Evolutionary conservation across 768 basidiomycete species (phyloP).

Genomic region (Termitomyces heimii): DNA sequence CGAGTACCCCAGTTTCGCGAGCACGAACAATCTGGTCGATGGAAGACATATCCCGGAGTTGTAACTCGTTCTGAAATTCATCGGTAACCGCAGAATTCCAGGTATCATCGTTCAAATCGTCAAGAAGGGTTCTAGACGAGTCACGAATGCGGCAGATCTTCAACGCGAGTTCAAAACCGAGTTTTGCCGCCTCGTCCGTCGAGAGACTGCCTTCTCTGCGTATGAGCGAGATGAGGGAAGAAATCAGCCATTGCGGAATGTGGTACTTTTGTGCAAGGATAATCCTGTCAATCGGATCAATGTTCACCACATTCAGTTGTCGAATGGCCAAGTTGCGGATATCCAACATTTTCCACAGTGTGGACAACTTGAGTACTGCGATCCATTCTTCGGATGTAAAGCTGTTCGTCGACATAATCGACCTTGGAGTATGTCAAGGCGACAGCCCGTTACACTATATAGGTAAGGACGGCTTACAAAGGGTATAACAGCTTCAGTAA

Average conservation of each 20-base stretch:
- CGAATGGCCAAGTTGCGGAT: not conserved
- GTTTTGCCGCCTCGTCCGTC: not conserved
- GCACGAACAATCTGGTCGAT: not conserved
- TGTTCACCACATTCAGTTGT: not conserved
- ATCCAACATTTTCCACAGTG: not conserved
- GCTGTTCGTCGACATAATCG: not conserved
- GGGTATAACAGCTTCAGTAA: not conserved
- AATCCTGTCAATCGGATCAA: not conserved
- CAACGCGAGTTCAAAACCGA: not conserved
- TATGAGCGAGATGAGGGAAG: not conserved
- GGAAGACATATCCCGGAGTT: not conserved
- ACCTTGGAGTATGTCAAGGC: not conserved
- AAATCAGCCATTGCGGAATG: not conserved
- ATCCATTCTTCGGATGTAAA: not conserved
- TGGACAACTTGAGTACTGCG: not conserved
- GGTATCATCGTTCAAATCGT: not conserved
- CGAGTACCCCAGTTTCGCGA: not conserved
- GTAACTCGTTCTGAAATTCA: not conserved
- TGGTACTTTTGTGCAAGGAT: not conserved
- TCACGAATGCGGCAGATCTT: slow-evolving; percentile 1
- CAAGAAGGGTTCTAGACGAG: not conserved
- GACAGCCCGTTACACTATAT: not conserved
- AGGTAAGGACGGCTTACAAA: not conserved
- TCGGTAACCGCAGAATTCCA: not conserved
- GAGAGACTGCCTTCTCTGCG: not conserved